Evolutionary conservation across 1,284 basidiomycete species (phyloP), one percentile per base, ranked within the genome.

Genomic region (Rugiboletus extremiorientalis): DNA sequence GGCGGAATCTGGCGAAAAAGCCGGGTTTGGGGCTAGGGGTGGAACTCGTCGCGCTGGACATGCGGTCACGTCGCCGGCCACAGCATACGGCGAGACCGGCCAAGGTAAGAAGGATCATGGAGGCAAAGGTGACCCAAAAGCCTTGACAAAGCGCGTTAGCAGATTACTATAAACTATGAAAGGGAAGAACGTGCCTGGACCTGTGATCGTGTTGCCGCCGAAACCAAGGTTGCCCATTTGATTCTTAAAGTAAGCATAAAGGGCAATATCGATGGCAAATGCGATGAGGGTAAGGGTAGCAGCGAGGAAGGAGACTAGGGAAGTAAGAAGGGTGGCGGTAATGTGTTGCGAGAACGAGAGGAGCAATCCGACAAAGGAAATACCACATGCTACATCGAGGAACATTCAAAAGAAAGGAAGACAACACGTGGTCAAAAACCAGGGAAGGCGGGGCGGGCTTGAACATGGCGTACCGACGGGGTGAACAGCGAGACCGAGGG

Each of bases 71-170:
- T 54, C 86, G 79, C 36, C 87, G 82, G 14, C 86, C 86, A 64
- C 89, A 81, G 76, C 84, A 88, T 31, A 89, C 84, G 3, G 84
- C 85, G 76, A 81, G 83, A 42, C 85, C 85, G 15, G 82, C 85
- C 55, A 89, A 65, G 45, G 83, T 72, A 23, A 87, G 80, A 4
- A 89, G 78, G 59, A 89, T 72, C 68, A 91, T 74, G 18, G 84
- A 72, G n/a, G 79, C 82, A 63, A 91, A 82, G 5, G 86, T 89
- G 69, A 91, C 72, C 89, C 89, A 91, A 72, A 91, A 88, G 12
- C 81, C 88, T 87, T 40, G 28, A 25, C n/a, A 18, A 18, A 22
- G 15, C 4, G 3, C 11, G 22, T 60, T 46, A 58, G 36, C 22
- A 41, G 7, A 25, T 33, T 28, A 31, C 36, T 5, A 10, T 27